Base-by-base conservation (phyloP, 129 eudicot genomes). In the Tagetes patula region DNA sequence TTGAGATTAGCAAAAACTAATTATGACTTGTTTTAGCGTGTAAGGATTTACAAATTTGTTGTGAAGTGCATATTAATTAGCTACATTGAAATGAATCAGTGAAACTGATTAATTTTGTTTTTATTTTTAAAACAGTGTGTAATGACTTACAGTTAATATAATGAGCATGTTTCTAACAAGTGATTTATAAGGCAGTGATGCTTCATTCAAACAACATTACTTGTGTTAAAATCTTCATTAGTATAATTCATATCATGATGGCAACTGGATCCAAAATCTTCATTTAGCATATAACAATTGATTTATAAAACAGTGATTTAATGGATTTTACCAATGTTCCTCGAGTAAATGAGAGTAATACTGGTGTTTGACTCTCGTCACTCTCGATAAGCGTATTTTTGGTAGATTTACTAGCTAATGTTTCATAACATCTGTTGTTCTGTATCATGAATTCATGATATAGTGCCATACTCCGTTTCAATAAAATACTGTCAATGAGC, bases 91-190 rank as follows among this genome's bases (percentile, higher is more conserved):
- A 65, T 42, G 47, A 65, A 42, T 40, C 42, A 42, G 10, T 40
- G n/a, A 8, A 43, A 67, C 48, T 65, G 27, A 40, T 2, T 41
- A 41, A 5, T 43, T 27, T 27, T 30, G 55, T 8, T 45, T 43
- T 14, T 67, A 43, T 1, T 3, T 39, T 30, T 13, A 37, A 5
- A 45, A 45, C 1, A 48, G 20, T 67, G 72, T 67, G 72, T 32
- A 32, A 38, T 13, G 39, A 12, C 60, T 13, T 33, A 7, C 8
- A 32, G 31, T 69, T 47, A 33, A 12, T 69, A 69, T 69, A 45
- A 65, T 20, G 41, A 3, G 7, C 41, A 43, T 69, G 46, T 5
- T 63, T 63, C 38, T 36, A n/a, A 63, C 48, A 63, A 60, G 69
- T 63, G 32, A 13, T 38, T 59, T 59, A n/a, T 13, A 13, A 61